Percentiles rank a stretch among this genome's conserved stretches.
phyloP scores from a whole-genome alignment of 1,284 basidiomycete genomes.

The Trichosporon ovoides region DNA sequence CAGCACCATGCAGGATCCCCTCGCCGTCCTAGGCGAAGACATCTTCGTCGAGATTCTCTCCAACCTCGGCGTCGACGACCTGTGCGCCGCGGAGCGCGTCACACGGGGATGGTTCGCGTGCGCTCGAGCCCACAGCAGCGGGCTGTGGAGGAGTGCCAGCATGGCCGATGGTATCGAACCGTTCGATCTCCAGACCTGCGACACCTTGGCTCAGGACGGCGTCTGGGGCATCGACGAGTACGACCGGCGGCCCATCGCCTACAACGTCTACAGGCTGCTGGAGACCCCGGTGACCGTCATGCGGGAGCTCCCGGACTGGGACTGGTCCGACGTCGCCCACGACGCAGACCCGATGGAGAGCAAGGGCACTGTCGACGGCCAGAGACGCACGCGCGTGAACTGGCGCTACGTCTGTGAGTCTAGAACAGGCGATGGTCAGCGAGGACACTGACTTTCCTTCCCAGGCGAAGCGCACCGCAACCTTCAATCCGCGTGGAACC shows the following conservation, averaged over 20 bases:
- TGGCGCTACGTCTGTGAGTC: conserved; percentile 23
- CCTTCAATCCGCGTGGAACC: conserved; percentile 29
- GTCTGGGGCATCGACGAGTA: conserved; percentile 6
- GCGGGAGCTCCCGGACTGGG: neutral
- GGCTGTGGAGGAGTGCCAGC: conserved; percentile 27
- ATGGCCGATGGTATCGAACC: conserved; percentile 21
- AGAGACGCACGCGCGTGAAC: conserved; percentile 11
- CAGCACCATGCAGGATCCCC: conserved; percentile 26
- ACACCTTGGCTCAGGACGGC: conserved; percentile 11
- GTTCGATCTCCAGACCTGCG: conserved; percentile 11
- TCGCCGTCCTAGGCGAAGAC: conserved; percentile 31
- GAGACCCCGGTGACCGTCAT: neutral
- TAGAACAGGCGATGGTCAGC: too few relatives aligned
- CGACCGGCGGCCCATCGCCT: conserved; percentile 8
- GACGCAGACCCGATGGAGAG: conserved; percentile 1
- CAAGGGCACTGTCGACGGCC: neutral
- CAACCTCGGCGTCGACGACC: conserved; percentile 22
- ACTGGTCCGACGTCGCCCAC: conserved; percentile 4
- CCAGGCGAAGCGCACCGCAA: conserved; percentile 20
- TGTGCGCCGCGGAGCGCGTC: conserved; percentile 25
- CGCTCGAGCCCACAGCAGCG: conserved; percentile 16
- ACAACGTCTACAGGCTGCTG: conserved; percentile 8
- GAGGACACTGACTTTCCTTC: neutral
- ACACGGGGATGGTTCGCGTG: conserved; percentile 24
- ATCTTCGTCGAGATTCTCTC: conserved; percentile 37